Conservation (phyloP, 2,329 filamentous ascomycete genomes). For the Colletotrichum somersetense region DNA sequence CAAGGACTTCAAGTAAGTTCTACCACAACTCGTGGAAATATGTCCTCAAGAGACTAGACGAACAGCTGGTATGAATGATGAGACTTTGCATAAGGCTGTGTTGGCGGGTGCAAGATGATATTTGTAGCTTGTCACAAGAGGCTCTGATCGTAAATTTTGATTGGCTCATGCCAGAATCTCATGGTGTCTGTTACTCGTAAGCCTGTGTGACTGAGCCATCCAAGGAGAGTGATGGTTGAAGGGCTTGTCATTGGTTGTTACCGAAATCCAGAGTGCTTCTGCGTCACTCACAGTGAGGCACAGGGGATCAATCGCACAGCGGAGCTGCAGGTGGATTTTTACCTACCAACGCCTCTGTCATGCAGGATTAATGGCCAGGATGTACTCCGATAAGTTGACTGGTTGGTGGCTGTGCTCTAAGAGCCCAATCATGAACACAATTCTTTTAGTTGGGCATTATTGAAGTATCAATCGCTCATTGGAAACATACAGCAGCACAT, state of each 20-base stretch:
- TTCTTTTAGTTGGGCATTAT: no score
- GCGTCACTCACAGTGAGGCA: no score
- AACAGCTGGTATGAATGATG: neutral
- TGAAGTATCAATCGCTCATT: neutral
- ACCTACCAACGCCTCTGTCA: neutral
- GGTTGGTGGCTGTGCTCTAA: neutral
- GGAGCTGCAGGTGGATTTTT: neutral
- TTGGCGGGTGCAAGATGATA: neutral
- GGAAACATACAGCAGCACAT: neutral
- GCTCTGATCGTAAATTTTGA: neutral
- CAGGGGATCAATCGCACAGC: neutral
- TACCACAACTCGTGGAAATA: neutral
- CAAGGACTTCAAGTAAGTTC: no score
- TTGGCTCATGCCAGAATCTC: conserved; percentile 3
- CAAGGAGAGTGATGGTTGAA: neutral
- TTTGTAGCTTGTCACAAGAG: neutral
- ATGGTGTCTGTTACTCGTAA: neutral
- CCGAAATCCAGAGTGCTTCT: neutral
- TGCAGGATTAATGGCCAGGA: neutral
- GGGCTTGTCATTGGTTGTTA: neutral
- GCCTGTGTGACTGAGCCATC: no score
- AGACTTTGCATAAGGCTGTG: neutral
- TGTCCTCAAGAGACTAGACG: neutral
- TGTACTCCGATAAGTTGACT: neutral
- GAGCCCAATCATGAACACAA: neutral